phyloP scores from a whole-genome alignment of 2,329 filamentous ascomycete species.

The Nakataea oryzae region DNA sequence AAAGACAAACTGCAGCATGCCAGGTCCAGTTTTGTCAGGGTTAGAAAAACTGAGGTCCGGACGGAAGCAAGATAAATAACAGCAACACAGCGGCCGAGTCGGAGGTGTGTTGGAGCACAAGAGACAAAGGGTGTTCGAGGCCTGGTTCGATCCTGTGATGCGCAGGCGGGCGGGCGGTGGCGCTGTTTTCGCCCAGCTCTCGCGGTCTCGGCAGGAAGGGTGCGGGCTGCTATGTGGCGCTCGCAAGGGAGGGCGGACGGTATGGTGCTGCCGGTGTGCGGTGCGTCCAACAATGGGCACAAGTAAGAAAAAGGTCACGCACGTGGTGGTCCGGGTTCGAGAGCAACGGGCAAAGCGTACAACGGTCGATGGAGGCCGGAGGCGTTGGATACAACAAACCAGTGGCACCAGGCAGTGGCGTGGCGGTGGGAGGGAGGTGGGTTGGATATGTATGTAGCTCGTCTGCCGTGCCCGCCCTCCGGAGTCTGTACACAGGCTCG shows the following conservation, averaged over 20 bases:
- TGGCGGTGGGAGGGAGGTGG: not conserved
- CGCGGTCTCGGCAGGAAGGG: not conserved
- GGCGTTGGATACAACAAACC: not conserved
- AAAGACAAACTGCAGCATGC: not conserved
- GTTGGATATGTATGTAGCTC: not conserved
- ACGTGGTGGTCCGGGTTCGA: not conserved
- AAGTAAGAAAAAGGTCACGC: not conserved
- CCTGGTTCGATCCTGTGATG: not conserved
- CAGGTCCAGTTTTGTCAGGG: not conserved
- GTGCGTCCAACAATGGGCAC: not conserved
- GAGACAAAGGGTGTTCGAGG: not conserved
- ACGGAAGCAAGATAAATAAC: not conserved
- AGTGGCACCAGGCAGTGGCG: not conserved
- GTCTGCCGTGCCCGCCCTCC: not conserved
- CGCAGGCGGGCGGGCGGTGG: not conserved
- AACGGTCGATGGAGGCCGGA: not conserved
- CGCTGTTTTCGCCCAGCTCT: not conserved
- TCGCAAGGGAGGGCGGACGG: too few relatives aligned
- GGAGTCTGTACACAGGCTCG: not conserved
- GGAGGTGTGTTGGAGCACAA: too few relatives aligned
- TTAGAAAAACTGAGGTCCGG: not conserved
- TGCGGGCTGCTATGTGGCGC: too few relatives aligned
- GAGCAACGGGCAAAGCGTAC: not conserved
- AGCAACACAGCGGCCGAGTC: not conserved
- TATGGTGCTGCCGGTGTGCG: not conserved